These are phyloP conservation scores for Pyrenula aspistea DNA, from an alignment of 495 filamentous ascomycete genomes.

Conservation along the genomic window DNA sequence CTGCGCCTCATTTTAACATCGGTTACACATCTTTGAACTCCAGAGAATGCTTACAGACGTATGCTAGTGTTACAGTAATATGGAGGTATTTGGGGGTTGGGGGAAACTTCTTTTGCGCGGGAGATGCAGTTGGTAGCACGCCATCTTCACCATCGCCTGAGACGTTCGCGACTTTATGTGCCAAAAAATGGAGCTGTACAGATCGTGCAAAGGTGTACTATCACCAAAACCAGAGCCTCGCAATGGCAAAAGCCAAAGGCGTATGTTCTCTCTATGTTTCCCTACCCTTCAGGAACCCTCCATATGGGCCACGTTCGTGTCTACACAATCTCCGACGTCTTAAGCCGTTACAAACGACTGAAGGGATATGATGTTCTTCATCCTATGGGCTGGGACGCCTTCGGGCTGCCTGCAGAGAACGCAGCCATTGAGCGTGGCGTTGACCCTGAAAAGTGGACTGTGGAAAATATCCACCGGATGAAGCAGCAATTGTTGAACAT, in stretches of 20 bases:
- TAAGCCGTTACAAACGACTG: slow-evolving; percentile 67
- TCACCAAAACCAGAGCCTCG: background rate
- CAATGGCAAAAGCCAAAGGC: slow-evolving; percentile 33
- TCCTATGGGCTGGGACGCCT: slow-evolving; percentile 91
- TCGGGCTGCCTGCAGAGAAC: slow-evolving; percentile 85
- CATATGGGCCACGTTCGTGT: slow-evolving; percentile 83
- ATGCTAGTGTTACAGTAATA: too few relatives aligned
- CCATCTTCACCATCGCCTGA: background rate
- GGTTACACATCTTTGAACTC: too few relatives aligned
- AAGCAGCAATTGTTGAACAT: slow-evolving; percentile 67
- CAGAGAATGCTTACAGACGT: too few relatives aligned
- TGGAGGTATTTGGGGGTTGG: too few relatives aligned
- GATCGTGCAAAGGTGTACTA: too few relatives aligned
- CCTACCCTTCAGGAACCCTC: slow-evolving; percentile 81
- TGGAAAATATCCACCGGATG: slow-evolving; percentile 68
- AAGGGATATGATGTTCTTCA: slow-evolving; percentile 66
- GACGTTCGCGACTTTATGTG: background rate
- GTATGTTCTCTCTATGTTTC: slow-evolving; percentile 87
- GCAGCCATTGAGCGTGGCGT: slow-evolving; percentile 81
- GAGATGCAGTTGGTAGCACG: background rate
- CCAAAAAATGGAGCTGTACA: too few relatives aligned
- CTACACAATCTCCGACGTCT: slow-evolving; percentile 81
- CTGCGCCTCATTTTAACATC: too few relatives aligned
- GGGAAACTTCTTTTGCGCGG: background rate
- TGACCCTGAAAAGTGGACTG: slow-evolving; percentile 69